Evolutionary conservation across 1,284 basidiomycete species (phyloP), one percentile per base, ranked within the genome.

Genomic region (Cerioporus squamosus): DNA sequence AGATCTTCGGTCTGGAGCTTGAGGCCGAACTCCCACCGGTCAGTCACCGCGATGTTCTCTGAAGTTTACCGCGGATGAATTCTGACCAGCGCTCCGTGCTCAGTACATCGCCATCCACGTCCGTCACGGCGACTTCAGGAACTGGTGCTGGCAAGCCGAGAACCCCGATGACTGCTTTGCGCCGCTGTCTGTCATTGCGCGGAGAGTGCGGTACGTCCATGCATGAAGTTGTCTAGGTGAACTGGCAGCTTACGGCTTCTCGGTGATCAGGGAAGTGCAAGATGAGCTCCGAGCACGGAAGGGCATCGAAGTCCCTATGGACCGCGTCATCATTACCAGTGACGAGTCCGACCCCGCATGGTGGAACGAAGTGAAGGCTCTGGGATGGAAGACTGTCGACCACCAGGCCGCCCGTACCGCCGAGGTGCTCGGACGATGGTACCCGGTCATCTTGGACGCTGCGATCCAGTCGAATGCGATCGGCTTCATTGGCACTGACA

Each of bases 401-500:
- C 88, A 90, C 68, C 75, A 77, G 10, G 70, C 62, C 23, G 71
- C 73, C 60, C 63, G 74, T 49, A 88, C 86, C 1, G 79, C 66
- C 18, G 79, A 83, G 51, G 71, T 68, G 17, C 81, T 86, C 65
- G 85, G 87, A 5, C 73, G 72, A 63, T 90, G 88, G 88, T 85
- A 66, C 68, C 85, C 87, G 5, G 75, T 88, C 14, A 72, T 90
- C 50, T 80, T 91, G 58, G 90, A 91, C 67, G 87, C 87, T 5
- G 83, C 83, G 5, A 83, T 90, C 59, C 88, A 91, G 65, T 86
- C 86, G 0, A 74, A 76, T 33, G 88, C 84, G 9, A 66, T 76
- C 7, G 88, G 87, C 9, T 88, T 91, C 68, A 82, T 92, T 14
- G 90, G 88, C 6, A 91, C 88, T 5, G 79, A 85, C 57, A 69